Evolutionary conservation across 2,329 filamentous ascomycete species (phyloP).

Genomic region (Polychaeton citri): DNA sequence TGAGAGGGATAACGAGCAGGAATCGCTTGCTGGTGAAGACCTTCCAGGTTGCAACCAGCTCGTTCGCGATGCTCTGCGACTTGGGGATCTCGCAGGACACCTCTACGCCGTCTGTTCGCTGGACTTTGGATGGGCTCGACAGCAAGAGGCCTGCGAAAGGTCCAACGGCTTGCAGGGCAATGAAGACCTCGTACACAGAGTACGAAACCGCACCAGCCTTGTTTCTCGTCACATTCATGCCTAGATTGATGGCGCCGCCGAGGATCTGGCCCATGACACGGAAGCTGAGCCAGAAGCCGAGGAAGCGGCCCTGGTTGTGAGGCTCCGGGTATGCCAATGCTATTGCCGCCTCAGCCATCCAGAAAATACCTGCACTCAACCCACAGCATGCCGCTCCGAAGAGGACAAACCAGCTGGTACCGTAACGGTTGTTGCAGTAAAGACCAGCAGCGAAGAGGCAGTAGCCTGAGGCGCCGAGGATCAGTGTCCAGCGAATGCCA

Average conservation of each 20-base stretch:
- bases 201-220: slow-evolving; percentile 54
- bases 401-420: slow-evolving; percentile 54
- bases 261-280: slow-evolving; percentile 53
- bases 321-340: slow-evolving; percentile 61
- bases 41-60: slow-evolving; percentile 46
- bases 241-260: slow-evolving; percentile 58
- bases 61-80: slow-evolving; percentile 40
- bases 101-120: slow-evolving; percentile 50
- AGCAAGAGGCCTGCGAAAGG: slow-evolving; percentile 53
- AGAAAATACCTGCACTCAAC: slow-evolving; percentile 59
- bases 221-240: slow-evolving; percentile 45
- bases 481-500: slow-evolving; percentile 56
- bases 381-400: slow-evolving; percentile 57
- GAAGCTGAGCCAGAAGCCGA: slow-evolving; percentile 56
- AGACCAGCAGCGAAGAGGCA: slow-evolving; percentile 58
- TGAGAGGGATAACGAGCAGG: slow-evolving; percentile 51
- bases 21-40: slow-evolving; percentile 50
- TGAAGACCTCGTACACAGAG: slow-evolving; percentile 55
- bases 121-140: slow-evolving; percentile 46
- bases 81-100: slow-evolving; percentile 44
- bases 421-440: slow-evolving; percentile 60
- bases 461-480: slow-evolving; percentile 61
- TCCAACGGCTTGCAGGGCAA: slow-evolving; percentile 52
- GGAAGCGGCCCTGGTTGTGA: slow-evolving; percentile 48
- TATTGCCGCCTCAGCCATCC: slow-evolving; percentile 63